Conservation (phyloP, 306 rosid species). For the Vigna radiata region DNA sequence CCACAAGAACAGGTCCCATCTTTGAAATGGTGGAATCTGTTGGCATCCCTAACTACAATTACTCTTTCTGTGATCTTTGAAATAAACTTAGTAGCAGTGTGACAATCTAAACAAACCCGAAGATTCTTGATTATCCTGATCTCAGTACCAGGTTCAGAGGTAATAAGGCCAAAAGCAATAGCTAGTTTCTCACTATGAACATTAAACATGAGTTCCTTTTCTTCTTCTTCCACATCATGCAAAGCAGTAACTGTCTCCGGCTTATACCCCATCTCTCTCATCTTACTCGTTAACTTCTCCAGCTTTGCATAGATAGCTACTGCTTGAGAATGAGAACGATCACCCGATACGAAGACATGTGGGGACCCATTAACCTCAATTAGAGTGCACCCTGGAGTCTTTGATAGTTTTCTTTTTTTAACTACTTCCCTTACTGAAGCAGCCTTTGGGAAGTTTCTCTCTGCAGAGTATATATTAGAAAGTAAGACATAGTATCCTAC, state of each 20-base stretch:
- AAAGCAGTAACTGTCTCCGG: conserved; percentile 76
- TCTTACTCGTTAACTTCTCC: conserved; percentile 79
- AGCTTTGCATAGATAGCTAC: conserved; percentile 78
- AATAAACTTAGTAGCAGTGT: conserved; percentile 84
- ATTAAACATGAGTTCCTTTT: conserved; percentile 86
- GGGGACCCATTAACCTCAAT: conserved; percentile 80
- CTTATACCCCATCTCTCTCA: conserved; percentile 84
- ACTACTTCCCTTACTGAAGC: conserved; percentile 81
- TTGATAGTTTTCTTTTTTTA: conserved; percentile 74
- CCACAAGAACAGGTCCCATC: conserved; percentile 88
- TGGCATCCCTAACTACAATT: conserved; percentile 96
- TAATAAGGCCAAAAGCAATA: conserved; percentile 87
- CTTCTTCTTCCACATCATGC: conserved; percentile 98
- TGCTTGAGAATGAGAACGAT: conserved; percentile 77
- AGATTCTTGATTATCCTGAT: conserved; percentile 94
- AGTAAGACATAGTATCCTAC: conserved; percentile 87
- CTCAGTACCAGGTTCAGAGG: conserved; percentile 79
- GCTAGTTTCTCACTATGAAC: conserved; percentile 95
- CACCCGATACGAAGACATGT: conserved; percentile 81
- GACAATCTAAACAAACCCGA: conserved; percentile 96
- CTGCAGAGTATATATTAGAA: conserved; percentile 83
- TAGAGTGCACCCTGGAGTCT: conserved; percentile 92
- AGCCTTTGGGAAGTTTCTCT: conserved; percentile 86
- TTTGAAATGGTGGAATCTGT: conserved; percentile 91
- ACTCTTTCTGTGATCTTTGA: conserved; percentile 86